These are phyloP conservation scores for Spergularia marina DNA, from an alignment of 148 eudicot genomes.

Conservation along the genomic window DNA sequence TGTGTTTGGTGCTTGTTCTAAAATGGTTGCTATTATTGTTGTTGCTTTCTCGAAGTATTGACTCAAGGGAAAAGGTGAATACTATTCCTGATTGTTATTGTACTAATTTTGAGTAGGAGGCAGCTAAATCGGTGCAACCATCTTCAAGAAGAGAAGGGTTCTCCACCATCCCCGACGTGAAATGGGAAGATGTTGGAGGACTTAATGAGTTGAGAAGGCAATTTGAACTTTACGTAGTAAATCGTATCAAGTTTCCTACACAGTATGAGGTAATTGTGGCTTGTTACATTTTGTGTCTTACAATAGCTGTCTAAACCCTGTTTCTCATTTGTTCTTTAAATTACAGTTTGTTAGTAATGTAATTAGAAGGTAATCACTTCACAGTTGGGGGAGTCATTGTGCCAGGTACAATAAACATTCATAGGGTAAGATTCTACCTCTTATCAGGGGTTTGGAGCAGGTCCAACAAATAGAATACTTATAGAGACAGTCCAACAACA, in stretches of 20 bases:
- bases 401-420: neutral
- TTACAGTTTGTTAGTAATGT: neutral
- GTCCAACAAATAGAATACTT: too few relatives aligned
- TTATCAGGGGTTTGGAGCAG: too few relatives aligned
- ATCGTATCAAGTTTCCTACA: slow-evolving; percentile 63
- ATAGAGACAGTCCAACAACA: too few relatives aligned
- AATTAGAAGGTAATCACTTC: neutral
- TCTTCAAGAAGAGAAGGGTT: slow-evolving; percentile 90
- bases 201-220: slow-evolving; percentile 48
- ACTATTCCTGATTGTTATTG: slow-evolving; percentile 45
- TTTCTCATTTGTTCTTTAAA: neutral
- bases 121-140: slow-evolving; percentile 72
- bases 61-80: slow-evolving; percentile 36
- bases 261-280: slow-evolving; percentile 49
- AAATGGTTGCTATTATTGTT: neutral
- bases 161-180: slow-evolving; percentile 68
- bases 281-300: neutral
- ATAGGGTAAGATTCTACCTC: too few relatives aligned
- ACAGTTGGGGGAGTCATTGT: neutral
- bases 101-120: slow-evolving; percentile 41
- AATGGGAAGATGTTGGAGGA: slow-evolving; percentile 87
- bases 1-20: neutral
- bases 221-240: slow-evolving; percentile 54
- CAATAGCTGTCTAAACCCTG: neutral
- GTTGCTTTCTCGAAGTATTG: neutral